Conservation (phyloP, 192 early-diverging fungal genomes). For the Coemansia sp. region DNA sequence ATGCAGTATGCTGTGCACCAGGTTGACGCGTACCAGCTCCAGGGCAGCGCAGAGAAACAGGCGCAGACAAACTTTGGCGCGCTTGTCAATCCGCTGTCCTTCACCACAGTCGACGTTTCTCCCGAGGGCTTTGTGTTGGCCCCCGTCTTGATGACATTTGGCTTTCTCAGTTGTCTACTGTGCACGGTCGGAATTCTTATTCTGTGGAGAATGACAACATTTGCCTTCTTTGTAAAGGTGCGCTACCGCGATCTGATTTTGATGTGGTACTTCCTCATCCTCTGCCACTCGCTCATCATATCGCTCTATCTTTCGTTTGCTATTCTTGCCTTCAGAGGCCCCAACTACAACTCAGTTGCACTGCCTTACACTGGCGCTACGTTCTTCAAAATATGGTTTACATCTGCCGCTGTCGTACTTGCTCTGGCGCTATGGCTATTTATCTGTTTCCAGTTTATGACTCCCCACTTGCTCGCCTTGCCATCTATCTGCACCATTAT, state of each 20-base stretch:
- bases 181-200: constrained; percentile 33
- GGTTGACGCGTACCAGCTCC: constrained; percentile 6
- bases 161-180: constrained; percentile 20
- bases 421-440: constrained; percentile 37
- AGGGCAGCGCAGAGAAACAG: background rate
- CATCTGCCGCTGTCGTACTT: constrained; percentile 19
- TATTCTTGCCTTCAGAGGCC: constrained; percentile 38
- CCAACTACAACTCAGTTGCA: constrained; percentile 26
- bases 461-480: constrained; percentile 29
- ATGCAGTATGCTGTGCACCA: constrained; percentile 24
- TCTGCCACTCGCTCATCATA: constrained; percentile 27
- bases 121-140: constrained; percentile 29
- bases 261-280: constrained; percentile 38
- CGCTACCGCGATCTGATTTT: constrained; percentile 35
- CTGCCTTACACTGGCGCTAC: constrained; percentile 34
- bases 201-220: constrained; percentile 45
- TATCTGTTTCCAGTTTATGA: constrained; percentile 35
- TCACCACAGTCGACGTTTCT: constrained; percentile 27
- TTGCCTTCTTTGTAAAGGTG: constrained; percentile 30
- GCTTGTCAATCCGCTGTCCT: constrained; percentile 26
- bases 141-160: constrained; percentile 35
- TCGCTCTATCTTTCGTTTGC: constrained; percentile 41
- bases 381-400: constrained; percentile 53
- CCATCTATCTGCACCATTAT: constrained; percentile 45
- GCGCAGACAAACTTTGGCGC: constrained; percentile 18